These are phyloP conservation scores for Fennellomyces sp. DNA, from an alignment of 371 early-diverging fungal genomes.

Conservation along the genomic window DNA sequence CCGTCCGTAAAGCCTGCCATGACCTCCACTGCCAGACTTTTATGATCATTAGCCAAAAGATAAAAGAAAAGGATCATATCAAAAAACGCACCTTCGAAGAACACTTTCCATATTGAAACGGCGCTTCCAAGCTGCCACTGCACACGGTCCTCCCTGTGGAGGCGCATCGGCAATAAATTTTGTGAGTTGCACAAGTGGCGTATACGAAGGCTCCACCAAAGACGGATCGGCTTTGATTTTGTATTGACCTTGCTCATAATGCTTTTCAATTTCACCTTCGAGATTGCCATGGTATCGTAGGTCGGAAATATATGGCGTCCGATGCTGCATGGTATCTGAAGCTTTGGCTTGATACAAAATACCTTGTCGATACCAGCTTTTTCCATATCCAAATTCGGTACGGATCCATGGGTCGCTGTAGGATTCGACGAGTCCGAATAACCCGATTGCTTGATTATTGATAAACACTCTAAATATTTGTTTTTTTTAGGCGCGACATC, in stretches of 20 bases:
- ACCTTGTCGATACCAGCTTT: constrained; percentile 1
- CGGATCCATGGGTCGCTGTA: constrained; percentile 15
- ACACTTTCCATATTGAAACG: constrained; percentile 20
- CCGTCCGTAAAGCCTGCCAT: constrained; percentile 33
- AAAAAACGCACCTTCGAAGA: constrained; percentile 20
- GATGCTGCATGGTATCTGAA: neutral
- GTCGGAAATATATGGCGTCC: neutral
- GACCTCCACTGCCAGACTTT: constrained; percentile 31
- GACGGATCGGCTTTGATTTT: neutral
- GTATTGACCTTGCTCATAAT: neutral
- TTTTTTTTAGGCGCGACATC: too few relatives aligned
- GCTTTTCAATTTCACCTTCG: neutral
- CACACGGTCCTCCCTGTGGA: neutral
- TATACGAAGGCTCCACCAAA: neutral
- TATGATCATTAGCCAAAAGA: neutral
- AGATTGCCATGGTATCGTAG: neutral
- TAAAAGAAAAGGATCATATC: neutral
- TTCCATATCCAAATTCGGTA: constrained; percentile 13
- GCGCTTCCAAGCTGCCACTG: neutral
- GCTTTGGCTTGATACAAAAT: constrained; percentile 8
- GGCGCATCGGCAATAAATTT: neutral
- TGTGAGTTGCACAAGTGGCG: neutral
- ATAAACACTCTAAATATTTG: constrained; percentile 17
- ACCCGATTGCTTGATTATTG: constrained; percentile 18
- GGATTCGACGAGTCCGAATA: constrained; percentile 19